Conservation (phyloP, 495 filamentous ascomycete species). For the Pyrenopolyporus hunteri region DNA sequence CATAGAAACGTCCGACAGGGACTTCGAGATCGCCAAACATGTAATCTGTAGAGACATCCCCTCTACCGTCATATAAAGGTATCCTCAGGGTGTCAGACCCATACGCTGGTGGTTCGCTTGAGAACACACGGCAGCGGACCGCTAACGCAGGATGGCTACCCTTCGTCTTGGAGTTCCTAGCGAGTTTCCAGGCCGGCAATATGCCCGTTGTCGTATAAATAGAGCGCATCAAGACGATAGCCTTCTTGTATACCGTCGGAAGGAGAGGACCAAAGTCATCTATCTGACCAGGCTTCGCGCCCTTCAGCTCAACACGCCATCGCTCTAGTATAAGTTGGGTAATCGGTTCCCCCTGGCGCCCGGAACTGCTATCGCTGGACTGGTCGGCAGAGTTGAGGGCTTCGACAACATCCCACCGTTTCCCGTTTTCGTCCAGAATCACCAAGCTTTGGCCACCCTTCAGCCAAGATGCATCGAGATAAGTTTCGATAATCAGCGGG, state of each 20-base stretch:
- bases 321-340: conserved; percentile 84
- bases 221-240: conserved; percentile 90
- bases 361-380: conserved; percentile 57
- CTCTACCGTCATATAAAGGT: conserved; percentile 71
- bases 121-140: conserved; percentile 78
- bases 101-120: conserved; percentile 57
- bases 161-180: conserved; percentile 71
- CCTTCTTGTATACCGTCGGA: conserved; percentile 93
- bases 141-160: conserved; percentile 66
- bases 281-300: conserved; percentile 52
- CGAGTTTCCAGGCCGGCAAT: conserved; percentile 86
- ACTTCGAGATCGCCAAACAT: conserved; percentile 81
- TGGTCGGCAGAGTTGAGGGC: conserved; percentile 71
- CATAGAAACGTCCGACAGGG: conserved; percentile 81
- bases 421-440: conserved; percentile 83
- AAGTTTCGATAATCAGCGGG: conserved; percentile 88
- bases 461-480: conserved; percentile 79
- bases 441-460: conserved; percentile 87
- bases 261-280: conserved; percentile 73
- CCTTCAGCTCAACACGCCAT: conserved; percentile 82
- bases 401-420: conserved; percentile 90
- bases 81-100: conserved; percentile 70
- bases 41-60: conserved; percentile 74
- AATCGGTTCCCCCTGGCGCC: conserved; percentile 51
- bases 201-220: conserved; percentile 85